Base-by-base conservation (phyloP, 352 stramenopile genomes). In the Phytopythium delawarense region DNA sequence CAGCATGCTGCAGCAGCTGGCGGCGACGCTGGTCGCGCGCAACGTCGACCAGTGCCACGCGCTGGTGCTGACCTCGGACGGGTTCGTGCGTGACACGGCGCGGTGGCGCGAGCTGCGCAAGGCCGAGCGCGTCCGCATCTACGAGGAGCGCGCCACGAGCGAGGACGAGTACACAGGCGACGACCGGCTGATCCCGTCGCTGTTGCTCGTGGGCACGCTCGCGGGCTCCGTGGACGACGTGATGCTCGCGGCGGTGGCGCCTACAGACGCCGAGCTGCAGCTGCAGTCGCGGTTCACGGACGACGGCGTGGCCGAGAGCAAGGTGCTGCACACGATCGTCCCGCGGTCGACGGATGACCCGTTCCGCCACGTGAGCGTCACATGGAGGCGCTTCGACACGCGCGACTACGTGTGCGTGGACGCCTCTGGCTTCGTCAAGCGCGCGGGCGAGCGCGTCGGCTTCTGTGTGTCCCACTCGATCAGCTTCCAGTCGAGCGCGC, bases 321-420 rank as follows among this genome's bases (percentile, higher is more conserved):
- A 78, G 60, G 70, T 91, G 61, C 59, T 91, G 67, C 71, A 81
- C 56, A 74, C 78, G 35, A 63, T 89, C 18, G 62, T 74, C 52
- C 57, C 52, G 2, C 79, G 79, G 8, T 81, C 63, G 5, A 44
- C 62, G 15, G 58, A 67, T 21, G 74, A 81, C 11, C 81, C 81
- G 54, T 89, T 91, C 65, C 65, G 72, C 5, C 70, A 81, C 48
- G 62, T 89, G 20, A 71, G 77, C 9, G 61, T 91, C 69, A 89
- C 86, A 68, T 89, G 76, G 78, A 49, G 78, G 23, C 61, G 85
- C 28, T 72, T 75, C 21, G 71, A 78, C 58, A 66, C 76, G 35
- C 65, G 74, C 39, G 79, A 89, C 67, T 78, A 81, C 45, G 72
- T 89, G 15, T 86, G 75, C 46, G 45, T 80, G 13, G 67, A 78